A percentile compares a stretch with the other conserved stretches of the same genome.
Conservation (phyloP, 257 asterid species). For the Ehretia macrophylla region DNA sequence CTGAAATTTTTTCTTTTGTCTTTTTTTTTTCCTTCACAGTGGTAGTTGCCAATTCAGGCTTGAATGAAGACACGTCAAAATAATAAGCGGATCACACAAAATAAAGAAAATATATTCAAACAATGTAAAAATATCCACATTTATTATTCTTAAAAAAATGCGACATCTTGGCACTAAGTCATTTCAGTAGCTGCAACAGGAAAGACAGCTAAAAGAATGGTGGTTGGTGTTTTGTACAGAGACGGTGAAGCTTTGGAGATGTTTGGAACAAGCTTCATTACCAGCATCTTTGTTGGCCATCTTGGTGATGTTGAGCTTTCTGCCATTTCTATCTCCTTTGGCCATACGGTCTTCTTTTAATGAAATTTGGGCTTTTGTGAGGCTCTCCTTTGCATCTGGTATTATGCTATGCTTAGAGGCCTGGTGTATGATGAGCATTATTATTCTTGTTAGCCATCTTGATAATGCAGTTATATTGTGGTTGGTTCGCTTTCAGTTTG, state of each 20-base stretch:
- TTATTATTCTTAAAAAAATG: too few relatives aligned
- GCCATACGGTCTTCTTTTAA: conserved; percentile 49
- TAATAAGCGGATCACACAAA: too few relatives aligned
- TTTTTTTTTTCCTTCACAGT: too few relatives aligned
- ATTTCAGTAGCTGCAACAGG: conserved; percentile 32
- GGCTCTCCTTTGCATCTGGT: too few relatives aligned
- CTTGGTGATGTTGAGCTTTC: conserved; percentile 67
- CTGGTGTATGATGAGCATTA: too few relatives aligned
- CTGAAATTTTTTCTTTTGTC: too few relatives aligned
- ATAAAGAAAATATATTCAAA: too few relatives aligned
- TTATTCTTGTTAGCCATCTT: conserved; percentile 73
- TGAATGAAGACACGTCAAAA: too few relatives aligned
- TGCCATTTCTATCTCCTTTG: conserved; percentile 61
- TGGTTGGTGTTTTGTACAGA: conserved; percentile 52
- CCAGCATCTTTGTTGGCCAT: conserved; percentile 73
- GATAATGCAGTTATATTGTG: conserved; percentile 56
- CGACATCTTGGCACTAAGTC: too few relatives aligned
- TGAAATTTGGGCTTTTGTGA: conserved; percentile 74
- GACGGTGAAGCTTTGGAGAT: conserved; percentile 55
- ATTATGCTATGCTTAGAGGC: conserved; percentile 84
- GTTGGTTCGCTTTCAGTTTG: conserved; percentile 84
- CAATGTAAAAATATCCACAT: too few relatives aligned
- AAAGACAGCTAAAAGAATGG: conserved; percentile 35
- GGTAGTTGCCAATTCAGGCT: too few relatives aligned
- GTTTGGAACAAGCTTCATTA: conserved; percentile 38